Percentiles rank a stretch among this genome's conserved stretches.
These are phyloP conservation scores for Chaetomiaceae sp. DNA, from an alignment of 2,329 filamentous ascomycete species.

Conservation along the genomic window DNA sequence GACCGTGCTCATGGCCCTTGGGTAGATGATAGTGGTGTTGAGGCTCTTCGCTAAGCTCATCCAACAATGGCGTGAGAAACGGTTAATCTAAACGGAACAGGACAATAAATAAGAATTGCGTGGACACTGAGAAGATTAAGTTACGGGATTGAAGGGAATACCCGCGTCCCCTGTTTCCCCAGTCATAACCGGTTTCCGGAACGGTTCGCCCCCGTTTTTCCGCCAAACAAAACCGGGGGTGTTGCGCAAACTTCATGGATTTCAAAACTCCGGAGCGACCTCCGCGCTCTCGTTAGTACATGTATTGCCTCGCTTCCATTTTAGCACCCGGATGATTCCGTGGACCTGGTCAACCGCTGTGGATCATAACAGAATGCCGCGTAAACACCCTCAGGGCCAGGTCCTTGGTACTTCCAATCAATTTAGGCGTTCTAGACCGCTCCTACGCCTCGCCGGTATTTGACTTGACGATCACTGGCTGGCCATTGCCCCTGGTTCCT, in stretches of 20 bases:
- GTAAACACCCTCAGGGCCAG: neutral
- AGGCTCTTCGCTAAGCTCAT: neutral
- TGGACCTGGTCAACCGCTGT: neutral
- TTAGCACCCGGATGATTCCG: neutral
- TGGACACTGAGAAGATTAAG: too few relatives aligned
- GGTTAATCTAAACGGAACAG: constrained; percentile 1
- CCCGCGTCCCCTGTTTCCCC: neutral
- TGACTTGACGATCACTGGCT: neutral
- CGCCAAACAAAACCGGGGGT: neutral
- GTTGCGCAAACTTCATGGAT: neutral
- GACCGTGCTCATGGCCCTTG: neutral
- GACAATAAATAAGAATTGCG: neutral
- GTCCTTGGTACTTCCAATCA: neutral
- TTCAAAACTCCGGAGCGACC: too few relatives aligned
- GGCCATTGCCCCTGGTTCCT: neutral
- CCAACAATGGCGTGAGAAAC: neutral
- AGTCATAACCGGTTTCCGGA: neutral
- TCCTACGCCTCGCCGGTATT: neutral
- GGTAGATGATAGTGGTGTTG: neutral
- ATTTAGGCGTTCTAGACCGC: neutral
- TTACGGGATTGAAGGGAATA: neutral
- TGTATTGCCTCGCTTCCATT: too few relatives aligned
- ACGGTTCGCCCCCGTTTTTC: neutral
- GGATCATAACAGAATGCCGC: neutral
- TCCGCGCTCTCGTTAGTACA: too few relatives aligned